Evolutionary conservation across 179 eudicot genomes (phyloP), one percentile per base, ranked within the genome.

Genomic region (Silene coronaria): DNA sequence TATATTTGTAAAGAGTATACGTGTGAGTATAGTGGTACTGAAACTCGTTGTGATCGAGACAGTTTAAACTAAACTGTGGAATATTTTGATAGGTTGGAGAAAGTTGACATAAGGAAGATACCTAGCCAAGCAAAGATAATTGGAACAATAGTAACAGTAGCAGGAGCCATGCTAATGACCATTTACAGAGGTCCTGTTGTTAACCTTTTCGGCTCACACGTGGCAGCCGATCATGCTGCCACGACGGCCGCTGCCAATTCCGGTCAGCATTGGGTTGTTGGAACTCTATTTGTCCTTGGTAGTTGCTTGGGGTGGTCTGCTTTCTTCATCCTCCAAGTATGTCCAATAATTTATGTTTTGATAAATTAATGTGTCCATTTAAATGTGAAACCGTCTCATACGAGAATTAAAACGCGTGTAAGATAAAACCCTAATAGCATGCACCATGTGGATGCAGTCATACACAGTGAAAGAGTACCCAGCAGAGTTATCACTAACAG

Each of bases 101-200:
- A 81, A 76, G 90, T 93, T 6, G 87, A 91, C 71, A 78, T 91
- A 74, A 89, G 86, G 78, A 82, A 85, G 80, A 72, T 77, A 63
- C 80, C 80, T 11, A 83, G 97, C 70, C 65, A 85, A 77, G 98
- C 98, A 28, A 93, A 93, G 83, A 85, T 93, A 66, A 75, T 85
- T 42, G 98, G 98, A 51, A 93, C 98, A 5, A 74, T 79, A 79
- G 87, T 93, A 24, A 91, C 98, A 51, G 89, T 93, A 8, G 65
- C 84, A 30, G 96, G 98, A 53, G 98, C 98, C 36, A 93, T 87
- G 97, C 80, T 89, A 51, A 93, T 93, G 98, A 89, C 98, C 0
- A 70, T 93, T 32, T 93, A 88, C 77, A 88, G 92, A 84, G 98
- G 98, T 34, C 98, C 98, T 0, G 72, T 87, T 3, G 79, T 93